Conservation (phyloP, 345 rosid genomes). For the Acer negundo region DNA sequence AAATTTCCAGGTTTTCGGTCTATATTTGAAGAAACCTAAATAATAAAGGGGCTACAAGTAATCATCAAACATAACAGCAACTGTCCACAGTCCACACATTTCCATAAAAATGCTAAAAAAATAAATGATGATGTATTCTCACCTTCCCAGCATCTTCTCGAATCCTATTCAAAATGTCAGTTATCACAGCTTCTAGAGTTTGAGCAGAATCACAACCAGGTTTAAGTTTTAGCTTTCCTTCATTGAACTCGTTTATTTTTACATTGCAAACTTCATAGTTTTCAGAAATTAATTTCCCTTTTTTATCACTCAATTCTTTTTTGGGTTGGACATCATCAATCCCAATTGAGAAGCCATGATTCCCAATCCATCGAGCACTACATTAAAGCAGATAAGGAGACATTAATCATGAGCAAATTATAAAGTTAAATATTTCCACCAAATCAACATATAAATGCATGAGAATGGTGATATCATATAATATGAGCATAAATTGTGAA, state of each 20-base stretch:
- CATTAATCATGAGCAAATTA: conserved; percentile 3
- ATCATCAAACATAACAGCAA: conserved; percentile 1
- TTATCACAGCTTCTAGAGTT: conserved; percentile 76
- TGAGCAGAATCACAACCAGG: conserved; percentile 86
- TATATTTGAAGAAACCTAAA: neutral
- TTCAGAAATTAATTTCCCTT: conserved; percentile 32
- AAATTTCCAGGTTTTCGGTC: conserved; percentile 1
- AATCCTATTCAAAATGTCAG: conserved; percentile 59
- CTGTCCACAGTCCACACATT: neutral
- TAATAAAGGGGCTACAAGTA: conserved; percentile 14
- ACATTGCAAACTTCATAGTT: conserved; percentile 56
- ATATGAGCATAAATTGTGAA: neutral
- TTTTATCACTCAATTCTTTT: conserved; percentile 42
- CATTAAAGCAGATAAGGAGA: conserved; percentile 31
- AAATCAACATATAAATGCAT: neutral
- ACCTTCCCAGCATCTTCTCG: conserved; percentile 83
- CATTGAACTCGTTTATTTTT: conserved; percentile 47
- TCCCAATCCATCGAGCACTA: conserved; percentile 99
- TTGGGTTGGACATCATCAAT: conserved; percentile 97
- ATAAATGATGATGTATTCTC: conserved; percentile 22
- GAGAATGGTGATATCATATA: neutral
- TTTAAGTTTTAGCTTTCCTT: conserved; percentile 59
- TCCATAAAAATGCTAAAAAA: conserved; percentile 9
- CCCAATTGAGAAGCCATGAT: conserved; percentile 97
- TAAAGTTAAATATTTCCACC: neutral